These are phyloP conservation scores for Blastobotrys americana DNA, from an alignment of 805 yeast species.

Conservation along the genomic window DNA sequence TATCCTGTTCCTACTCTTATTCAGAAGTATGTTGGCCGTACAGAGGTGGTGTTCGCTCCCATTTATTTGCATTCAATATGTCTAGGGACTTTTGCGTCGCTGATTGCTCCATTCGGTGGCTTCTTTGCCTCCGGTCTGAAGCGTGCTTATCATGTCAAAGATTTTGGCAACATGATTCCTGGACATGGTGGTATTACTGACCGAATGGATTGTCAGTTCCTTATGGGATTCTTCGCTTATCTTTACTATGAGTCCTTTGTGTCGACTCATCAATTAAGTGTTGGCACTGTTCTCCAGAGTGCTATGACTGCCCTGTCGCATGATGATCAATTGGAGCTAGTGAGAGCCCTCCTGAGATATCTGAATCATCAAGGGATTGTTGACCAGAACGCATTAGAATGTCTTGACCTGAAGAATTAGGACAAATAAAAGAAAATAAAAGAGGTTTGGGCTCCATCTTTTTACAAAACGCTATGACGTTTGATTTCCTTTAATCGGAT, in stretches of 20 bases:
- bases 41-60: constrained; percentile 64
- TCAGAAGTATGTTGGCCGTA: constrained; percentile 41
- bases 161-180: constrained; percentile 96
- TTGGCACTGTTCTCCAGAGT: constrained; percentile 68
- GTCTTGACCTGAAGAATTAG: background rate
- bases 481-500: background rate
- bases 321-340: constrained; percentile 57
- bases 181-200: constrained; percentile 99
- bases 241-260: constrained; percentile 90
- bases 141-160: constrained; percentile 92
- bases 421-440: background rate
- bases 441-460: background rate
- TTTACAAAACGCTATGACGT: no score
- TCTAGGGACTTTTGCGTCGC: constrained; percentile 88
- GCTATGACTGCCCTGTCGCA: constrained; percentile 63
- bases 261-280: constrained; percentile 48
- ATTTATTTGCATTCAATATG: constrained; percentile 82
- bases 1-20: constrained; percentile 64
- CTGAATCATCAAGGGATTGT: constrained; percentile 31
- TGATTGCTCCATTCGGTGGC: constrained; percentile 98
- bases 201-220: constrained; percentile 93
- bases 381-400: constrained; percentile 4
- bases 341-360: constrained; percentile 52
- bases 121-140: constrained; percentile 97
- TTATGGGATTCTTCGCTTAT: constrained; percentile 94